These are phyloP conservation scores for Xerophyta viscosa DNA, from an alignment of 106 monocot species.

Conservation along the genomic window DNA sequence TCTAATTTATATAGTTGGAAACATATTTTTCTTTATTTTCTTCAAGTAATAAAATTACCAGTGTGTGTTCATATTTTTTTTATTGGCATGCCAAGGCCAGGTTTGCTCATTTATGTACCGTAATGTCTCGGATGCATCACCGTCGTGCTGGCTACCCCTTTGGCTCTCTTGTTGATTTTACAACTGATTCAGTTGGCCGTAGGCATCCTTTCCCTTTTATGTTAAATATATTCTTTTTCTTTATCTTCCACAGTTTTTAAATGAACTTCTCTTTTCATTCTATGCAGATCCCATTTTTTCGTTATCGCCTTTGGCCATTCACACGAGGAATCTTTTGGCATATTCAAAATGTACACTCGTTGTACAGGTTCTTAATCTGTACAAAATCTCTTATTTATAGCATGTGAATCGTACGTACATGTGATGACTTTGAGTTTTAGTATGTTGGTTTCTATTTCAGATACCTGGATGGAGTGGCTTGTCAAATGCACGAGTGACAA, in stretches of 20 bases:
- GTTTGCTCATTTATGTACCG: constrained; percentile 89
- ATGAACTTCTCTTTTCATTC: no score
- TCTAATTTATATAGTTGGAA: no score
- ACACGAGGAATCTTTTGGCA: constrained; percentile 83
- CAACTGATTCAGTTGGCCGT: constrained; percentile 83
- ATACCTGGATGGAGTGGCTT: constrained; percentile 96
- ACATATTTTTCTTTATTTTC: background rate
- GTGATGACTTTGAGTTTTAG: no score
- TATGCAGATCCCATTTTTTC: constrained; percentile 91
- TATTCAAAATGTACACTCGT: constrained; percentile 96
- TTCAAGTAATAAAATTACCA: background rate
- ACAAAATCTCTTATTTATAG: no score
- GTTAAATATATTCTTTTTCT: no score
- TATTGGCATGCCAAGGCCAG: constrained; percentile 49
- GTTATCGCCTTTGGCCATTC: constrained; percentile 88
- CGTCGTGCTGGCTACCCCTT: constrained; percentile 86
- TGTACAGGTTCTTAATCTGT: constrained; percentile 64
- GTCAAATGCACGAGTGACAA: constrained; percentile 97
- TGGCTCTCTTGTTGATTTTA: constrained; percentile 96
- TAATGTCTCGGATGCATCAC: constrained; percentile 96
- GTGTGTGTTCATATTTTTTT: background rate
- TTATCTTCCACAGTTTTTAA: no score
- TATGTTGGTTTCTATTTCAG: constrained; percentile 33
- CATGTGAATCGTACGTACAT: no score
- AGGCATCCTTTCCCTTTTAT: constrained; percentile 20